phyloP scores from a whole-genome alignment of 2,329 filamentous ascomycete genomes.

The Phyllosticta ampelicida region DNA sequence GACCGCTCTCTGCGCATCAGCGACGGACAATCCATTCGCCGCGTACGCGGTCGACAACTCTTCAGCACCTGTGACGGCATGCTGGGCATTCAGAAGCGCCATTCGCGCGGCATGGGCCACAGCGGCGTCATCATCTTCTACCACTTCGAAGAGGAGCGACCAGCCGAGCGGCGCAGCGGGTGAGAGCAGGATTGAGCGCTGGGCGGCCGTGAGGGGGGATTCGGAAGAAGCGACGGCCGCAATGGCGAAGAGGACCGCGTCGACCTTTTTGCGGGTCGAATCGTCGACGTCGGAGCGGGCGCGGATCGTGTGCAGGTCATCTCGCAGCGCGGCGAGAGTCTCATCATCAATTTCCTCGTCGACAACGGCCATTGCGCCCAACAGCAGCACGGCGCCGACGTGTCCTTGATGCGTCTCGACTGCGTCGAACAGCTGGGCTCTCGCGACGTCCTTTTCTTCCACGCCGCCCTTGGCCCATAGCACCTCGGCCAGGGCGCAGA shows the following conservation, averaged over 20 bases:
- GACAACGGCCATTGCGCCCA: constrained; percentile 74
- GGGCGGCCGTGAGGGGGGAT: constrained; percentile 49
- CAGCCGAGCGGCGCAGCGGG: constrained; percentile 73
- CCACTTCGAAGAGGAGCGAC: constrained; percentile 40
- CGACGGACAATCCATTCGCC: constrained; percentile 54
- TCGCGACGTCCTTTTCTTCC: constrained; percentile 62
- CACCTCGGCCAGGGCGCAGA: constrained; percentile 80
- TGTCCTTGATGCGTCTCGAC: constrained; percentile 66
- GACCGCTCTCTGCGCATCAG: constrained; percentile 66
- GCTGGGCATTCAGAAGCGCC: constrained; percentile 67
- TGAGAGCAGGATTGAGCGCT: constrained; percentile 68
- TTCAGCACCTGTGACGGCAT: constrained; percentile 58
- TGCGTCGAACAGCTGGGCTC: constrained; percentile 68
- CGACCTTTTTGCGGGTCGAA: constrained; percentile 56
- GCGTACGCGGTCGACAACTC: constrained; percentile 65
- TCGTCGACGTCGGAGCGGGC: constrained; percentile 53
- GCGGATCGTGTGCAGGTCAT: constrained; percentile 64
- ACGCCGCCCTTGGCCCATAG: constrained; percentile 81
- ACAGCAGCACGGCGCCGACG: constrained; percentile 65
- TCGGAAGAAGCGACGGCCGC: constrained; percentile 41
- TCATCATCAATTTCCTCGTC: constrained; percentile 60
- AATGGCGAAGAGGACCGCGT: constrained; percentile 65
- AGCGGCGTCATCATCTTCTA: neutral
- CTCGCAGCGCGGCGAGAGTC: constrained; percentile 66
- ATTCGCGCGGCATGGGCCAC: constrained; percentile 55